These are phyloP conservation scores for Aspergillus luchuensis DNA, from an alignment of 2,329 filamentous ascomycete species.

Conservation along the genomic window DNA sequence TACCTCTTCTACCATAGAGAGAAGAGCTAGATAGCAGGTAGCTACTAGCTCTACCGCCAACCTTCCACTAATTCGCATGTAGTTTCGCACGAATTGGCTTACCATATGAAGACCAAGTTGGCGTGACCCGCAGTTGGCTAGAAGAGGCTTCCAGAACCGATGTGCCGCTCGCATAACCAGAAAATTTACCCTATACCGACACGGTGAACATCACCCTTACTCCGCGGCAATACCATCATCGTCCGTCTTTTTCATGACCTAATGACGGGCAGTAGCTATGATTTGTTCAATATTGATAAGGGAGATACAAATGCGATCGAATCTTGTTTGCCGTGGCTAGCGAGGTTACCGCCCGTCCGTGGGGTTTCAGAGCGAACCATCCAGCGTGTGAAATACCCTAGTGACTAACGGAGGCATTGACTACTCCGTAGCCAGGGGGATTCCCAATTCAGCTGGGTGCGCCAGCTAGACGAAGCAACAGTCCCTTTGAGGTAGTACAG, in stretches of 20 bases:
- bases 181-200: no score
- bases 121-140: conserved; percentile 10
- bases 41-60: neutral
- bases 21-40: neutral
- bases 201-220: no score
- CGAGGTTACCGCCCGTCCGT: neutral
- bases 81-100: neutral
- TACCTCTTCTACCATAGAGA: neutral
- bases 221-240: no score
- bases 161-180: neutral
- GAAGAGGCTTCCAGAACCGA: conserved; percentile 12
- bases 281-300: neutral
- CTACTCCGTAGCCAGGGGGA: neutral
- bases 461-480: conserved; percentile 1
- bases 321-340: neutral
- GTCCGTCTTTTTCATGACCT: no score
- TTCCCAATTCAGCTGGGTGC: conserved; percentile 1
- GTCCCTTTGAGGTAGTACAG: neutral
- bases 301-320: neutral
- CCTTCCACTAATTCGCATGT: neutral
- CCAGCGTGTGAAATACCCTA: neutral
- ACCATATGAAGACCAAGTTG: conserved; percentile 6
- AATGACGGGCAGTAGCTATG: neutral
- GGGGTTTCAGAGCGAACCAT: conserved; percentile 3
- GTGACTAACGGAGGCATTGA: neutral